Conservation (phyloP, 2,329 filamentous ascomycete genomes). For the Lasiodiplodia sp. region DNA sequence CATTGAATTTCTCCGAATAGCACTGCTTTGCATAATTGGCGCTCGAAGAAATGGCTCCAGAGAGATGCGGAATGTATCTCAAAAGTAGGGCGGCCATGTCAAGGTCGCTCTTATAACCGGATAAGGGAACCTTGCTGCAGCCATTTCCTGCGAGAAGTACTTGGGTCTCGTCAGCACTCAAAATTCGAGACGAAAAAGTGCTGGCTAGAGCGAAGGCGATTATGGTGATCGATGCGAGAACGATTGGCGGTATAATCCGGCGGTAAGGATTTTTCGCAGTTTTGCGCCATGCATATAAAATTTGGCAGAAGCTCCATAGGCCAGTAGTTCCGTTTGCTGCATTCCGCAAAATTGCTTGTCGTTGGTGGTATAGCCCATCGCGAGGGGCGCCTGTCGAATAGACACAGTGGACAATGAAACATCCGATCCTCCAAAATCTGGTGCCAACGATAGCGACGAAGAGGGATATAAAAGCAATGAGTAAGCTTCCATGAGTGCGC, state of each 20-base stretch:
- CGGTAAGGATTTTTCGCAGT: background rate
- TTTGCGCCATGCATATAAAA: background rate
- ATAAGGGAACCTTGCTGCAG: background rate
- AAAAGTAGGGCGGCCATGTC: background rate
- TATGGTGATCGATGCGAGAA: background rate
- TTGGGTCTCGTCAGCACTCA: background rate
- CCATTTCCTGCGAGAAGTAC: background rate
- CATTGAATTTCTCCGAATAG: background rate
- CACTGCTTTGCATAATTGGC: slow-evolving; percentile 11
- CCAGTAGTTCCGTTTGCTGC: background rate
- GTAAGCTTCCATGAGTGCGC: background rate
- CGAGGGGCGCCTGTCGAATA: background rate
- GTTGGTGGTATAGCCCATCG: background rate
- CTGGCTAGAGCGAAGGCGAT: background rate
- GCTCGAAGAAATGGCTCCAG: background rate
- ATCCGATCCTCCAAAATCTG: slow-evolving; percentile 3
- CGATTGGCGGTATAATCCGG: background rate
- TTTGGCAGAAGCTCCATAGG: background rate
- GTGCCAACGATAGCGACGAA: background rate
- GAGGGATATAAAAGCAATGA: background rate
- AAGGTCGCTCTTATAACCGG: background rate
- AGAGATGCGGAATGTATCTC: background rate
- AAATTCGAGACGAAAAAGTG: slow-evolving; percentile 3
- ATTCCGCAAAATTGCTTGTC: slow-evolving; percentile 2
- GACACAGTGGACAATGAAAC: background rate